Evolutionary conservation across 768 basidiomycete species (phyloP), one percentile per base, ranked within the genome.

Genomic region (Epithele typhae): DNA sequence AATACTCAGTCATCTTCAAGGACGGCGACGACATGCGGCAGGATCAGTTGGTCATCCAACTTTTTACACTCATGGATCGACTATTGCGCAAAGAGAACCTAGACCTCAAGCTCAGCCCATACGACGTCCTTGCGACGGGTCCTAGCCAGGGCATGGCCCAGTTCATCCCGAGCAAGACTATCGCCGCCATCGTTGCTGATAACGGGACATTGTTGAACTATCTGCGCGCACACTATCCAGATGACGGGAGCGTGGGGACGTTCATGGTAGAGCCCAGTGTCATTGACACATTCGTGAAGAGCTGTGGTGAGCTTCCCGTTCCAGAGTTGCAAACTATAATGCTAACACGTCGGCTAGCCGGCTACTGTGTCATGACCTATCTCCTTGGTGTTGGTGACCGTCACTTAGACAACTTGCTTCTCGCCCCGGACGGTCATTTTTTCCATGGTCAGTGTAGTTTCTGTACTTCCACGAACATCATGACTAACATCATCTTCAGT

Each of bases 11-110:
- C 42, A 98, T 99, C 50, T 97, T 98, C 77, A 99, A 98, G 67
- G 94, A 97, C 56, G 96, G 96, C 12, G 96, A 98, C 61, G 96
- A 99, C 61, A 86, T 98, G 76, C 84, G 96, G 18, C 96, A 99
- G 65, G 96, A 99, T 62, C 96, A 99, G 64, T 80, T 99, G 30
- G 94, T 98, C 22, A 87, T 98, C 40, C 96, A 99, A 65, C 75
- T 98, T n/a, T 94, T 99, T 65, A 96, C 93, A 14, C 79, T 99
- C 22, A 99, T 99, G 96, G 93, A 99, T 62, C 77, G 88, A 39
- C 66, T 99, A 21, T 68, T 98, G 51, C 72, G 92, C 47, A 95
- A 94, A 67, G 96, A 98, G 70, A 96, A 96, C 62, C 65, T 99
- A 43, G 96, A 98, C 61, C 70, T 98, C 47, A 90, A 92, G 61